phyloP scores from a whole-genome alignment of 495 filamentous ascomycete genomes.

The Aeminium ludgeri region DNA sequence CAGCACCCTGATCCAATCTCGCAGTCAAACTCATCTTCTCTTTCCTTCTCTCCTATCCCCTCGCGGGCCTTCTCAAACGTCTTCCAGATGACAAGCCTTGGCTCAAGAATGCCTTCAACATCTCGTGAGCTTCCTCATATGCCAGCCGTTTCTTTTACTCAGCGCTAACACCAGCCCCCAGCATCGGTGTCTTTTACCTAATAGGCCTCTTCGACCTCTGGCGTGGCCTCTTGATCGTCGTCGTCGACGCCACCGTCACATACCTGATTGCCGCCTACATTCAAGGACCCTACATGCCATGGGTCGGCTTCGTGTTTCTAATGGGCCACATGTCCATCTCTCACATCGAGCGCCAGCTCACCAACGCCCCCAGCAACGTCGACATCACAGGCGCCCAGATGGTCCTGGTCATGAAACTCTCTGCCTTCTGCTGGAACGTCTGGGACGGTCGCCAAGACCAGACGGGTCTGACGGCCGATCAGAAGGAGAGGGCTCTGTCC shows the following conservation, averaged over 20 bases:
- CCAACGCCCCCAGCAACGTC: constrained; percentile 42
- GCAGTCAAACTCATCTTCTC: constrained; percentile 85
- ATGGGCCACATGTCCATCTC: constrained; percentile 92
- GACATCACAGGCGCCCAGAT: constrained; percentile 91
- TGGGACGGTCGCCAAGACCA: constrained; percentile 72
- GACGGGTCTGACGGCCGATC: constrained; percentile 63
- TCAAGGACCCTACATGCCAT: constrained; percentile 91
- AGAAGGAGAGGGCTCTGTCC: constrained; percentile 63
- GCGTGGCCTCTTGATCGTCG: constrained; percentile 62
- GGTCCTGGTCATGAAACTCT: constrained; percentile 98
- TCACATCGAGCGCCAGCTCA: constrained; percentile 66
- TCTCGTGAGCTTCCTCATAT: constrained; percentile 37
- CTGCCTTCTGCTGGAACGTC: constrained; percentile 92
- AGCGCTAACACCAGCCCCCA: constrained; percentile 15
- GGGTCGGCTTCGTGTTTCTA: constrained; percentile 82
- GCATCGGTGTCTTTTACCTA: constrained; percentile 72
- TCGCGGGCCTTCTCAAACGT: constrained; percentile 76
- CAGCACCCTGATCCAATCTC: constrained; percentile 10
- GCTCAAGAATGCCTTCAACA: constrained; percentile 79
- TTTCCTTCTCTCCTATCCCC: constrained; percentile 83
- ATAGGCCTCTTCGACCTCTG: constrained; percentile 92
- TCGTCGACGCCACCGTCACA: constrained; percentile 59
- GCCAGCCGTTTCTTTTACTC: background rate
- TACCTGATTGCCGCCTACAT: constrained; percentile 76
- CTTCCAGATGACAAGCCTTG: constrained; percentile 72